Conservation (phyloP, 345 rosid genomes). For the Limnanthes douglasii region DNA sequence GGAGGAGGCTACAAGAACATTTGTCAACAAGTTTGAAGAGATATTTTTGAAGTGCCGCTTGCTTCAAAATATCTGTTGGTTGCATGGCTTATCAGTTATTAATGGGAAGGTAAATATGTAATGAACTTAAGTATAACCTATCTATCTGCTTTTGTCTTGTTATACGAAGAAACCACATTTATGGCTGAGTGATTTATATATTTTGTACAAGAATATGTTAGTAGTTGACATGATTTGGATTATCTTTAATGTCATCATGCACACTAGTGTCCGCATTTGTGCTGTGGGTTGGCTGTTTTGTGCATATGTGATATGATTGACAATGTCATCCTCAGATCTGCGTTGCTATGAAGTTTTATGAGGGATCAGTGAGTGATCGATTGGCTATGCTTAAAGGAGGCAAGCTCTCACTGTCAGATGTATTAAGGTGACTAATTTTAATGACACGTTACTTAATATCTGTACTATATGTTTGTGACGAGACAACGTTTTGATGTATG, state of each 20-base stretch:
- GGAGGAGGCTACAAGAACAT: slow-evolving; percentile 33
- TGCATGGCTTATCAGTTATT: slow-evolving; percentile 61
- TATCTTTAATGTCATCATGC: background rate
- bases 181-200: too few species aligned
- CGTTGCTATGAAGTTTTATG: slow-evolving; percentile 75
- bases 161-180: too few species aligned
- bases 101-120: slow-evolving; percentile 77
- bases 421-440: slow-evolving; percentile 62
- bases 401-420: slow-evolving; percentile 45
- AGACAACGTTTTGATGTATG: too few species aligned
- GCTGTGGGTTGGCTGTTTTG: too few species aligned
- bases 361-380: slow-evolving; percentile 78
- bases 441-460: too few species aligned
- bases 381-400: slow-evolving; percentile 77
- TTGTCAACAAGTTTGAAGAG: slow-evolving; percentile 52
- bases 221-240: background rate
- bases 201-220: background rate
- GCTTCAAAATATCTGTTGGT: slow-evolving; percentile 31
- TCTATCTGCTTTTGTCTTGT: slow-evolving; percentile 1
- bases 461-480: too few species aligned
- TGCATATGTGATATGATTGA: slow-evolving; percentile 1
- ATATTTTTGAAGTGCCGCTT: slow-evolving; percentile 43
- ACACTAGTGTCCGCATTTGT: too few species aligned
- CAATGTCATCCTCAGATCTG: slow-evolving; percentile 29
- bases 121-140: slow-evolving; percentile 7